Percentiles rank a stretch among this genome's conserved stretches.
Conservation (phyloP, 163 green algal species). For the Volvox carteri region DNA sequence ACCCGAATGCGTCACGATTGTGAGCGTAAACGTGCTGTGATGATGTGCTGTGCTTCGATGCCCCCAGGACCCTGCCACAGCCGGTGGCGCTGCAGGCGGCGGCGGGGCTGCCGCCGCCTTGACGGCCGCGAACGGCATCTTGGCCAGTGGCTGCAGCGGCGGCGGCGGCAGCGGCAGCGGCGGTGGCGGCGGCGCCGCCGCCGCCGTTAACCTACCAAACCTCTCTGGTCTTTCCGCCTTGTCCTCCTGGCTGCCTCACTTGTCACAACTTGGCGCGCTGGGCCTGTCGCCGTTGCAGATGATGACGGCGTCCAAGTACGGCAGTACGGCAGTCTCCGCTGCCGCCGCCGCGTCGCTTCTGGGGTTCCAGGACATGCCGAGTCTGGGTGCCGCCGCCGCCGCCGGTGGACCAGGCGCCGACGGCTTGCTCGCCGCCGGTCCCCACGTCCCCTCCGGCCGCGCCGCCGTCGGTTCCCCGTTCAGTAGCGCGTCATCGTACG, state of each 20-base stretch:
- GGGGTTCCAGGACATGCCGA: background rate
- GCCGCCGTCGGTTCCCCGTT: background rate
- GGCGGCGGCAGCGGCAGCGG: slow-evolving; percentile 1
- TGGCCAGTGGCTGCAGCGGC: background rate
- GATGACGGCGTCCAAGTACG: background rate
- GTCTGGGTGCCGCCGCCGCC: background rate
- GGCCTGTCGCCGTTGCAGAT: slow-evolving; percentile 11
- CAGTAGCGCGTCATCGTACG: background rate
- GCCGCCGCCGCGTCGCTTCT: background rate
- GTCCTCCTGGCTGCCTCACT: slow-evolving; percentile 12
- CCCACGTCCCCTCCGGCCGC: background rate
- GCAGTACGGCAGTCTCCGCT: background rate
- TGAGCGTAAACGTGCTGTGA: too few relatives aligned
- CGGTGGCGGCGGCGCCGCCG: background rate
- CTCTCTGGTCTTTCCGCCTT: background rate
- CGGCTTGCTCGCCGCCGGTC: background rate
- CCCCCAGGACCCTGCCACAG: too few relatives aligned
- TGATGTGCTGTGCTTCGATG: too few relatives aligned
- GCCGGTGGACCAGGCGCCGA: background rate
- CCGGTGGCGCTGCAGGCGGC: too few relatives aligned
- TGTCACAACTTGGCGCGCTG: background rate
- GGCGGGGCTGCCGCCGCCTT: too few relatives aligned
- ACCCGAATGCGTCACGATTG: too few relatives aligned
- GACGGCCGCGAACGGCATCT: too few relatives aligned
- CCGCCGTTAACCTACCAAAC: background rate